A percentile compares a stretch with the other conserved stretches of the same genome.
These are phyloP conservation scores for Pseudonectria buxi DNA, from an alignment of 2,329 filamentous ascomycete species.

Conservation along the genomic window DNA sequence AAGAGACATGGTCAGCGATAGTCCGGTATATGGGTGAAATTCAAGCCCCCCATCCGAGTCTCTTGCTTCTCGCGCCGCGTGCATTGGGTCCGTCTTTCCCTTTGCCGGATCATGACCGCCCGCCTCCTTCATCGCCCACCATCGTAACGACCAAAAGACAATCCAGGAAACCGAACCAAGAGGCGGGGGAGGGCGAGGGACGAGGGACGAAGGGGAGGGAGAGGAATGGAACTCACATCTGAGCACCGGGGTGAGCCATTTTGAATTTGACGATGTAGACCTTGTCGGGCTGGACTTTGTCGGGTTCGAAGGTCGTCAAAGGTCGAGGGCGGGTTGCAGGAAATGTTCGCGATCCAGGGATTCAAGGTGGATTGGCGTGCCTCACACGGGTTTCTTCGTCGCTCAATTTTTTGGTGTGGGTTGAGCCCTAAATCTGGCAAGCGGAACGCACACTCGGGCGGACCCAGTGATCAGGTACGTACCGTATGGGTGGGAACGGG, in stretches of 20 bases:
- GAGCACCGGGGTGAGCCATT: conserved; percentile 55
- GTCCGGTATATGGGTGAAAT: too few relatives aligned
- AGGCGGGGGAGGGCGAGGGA: neutral
- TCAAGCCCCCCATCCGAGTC: too few relatives aligned
- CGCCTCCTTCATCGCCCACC: conserved; percentile 1
- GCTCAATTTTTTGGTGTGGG: conserved; percentile 27
- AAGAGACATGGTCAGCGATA: conserved; percentile 12
- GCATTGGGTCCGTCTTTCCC: too few relatives aligned
- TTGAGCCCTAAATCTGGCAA: conserved; percentile 26
- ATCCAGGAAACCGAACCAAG: conserved; percentile 1
- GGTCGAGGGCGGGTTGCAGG: conserved; percentile 22
- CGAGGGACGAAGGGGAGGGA: conserved; percentile 5
- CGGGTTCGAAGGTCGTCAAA: conserved; percentile 31
- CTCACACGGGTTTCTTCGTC: conserved; percentile 16
- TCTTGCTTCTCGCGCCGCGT: conserved; percentile 1
- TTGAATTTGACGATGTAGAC: conserved; percentile 32
- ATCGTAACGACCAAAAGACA: neutral
- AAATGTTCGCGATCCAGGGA: conserved; percentile 25
- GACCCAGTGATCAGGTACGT: too few relatives aligned
- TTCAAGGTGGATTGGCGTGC: conserved; percentile 20
- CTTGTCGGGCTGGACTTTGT: conserved; percentile 24
- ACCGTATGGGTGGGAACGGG: too few relatives aligned
- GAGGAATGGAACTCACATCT: conserved; percentile 46
- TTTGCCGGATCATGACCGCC: conserved; percentile 2
- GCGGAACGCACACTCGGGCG: conserved; percentile 3